A percentile compares a stretch with the other conserved stretches of the same genome.
Conservation (phyloP, 768 basidiomycete species). For the Rhodotorula toruloides region DNA sequence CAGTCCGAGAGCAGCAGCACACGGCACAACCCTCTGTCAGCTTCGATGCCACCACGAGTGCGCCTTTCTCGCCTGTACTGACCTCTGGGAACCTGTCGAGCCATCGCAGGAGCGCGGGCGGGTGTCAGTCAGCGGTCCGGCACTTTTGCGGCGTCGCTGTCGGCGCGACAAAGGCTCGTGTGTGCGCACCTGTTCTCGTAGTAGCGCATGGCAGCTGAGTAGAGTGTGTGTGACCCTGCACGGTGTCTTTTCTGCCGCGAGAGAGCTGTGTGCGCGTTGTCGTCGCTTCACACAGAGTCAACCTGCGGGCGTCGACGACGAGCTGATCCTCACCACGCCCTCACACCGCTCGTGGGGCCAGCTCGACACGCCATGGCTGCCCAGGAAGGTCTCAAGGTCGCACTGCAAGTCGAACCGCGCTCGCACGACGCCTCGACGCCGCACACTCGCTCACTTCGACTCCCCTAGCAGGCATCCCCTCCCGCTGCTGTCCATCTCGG, state of each 20-base stretch:
- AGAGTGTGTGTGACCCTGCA: background rate
- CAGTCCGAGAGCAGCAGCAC: no score
- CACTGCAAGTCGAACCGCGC: slow-evolving; percentile 3
- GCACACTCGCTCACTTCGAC: background rate
- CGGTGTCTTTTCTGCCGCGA: no score
- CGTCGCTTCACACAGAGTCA: background rate
- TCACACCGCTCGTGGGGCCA: background rate
- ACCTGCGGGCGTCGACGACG: background rate
- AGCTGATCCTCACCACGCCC: background rate
- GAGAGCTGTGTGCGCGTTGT: background rate
- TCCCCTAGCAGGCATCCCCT: slow-evolving; percentile 86
- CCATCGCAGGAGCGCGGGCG: no score
- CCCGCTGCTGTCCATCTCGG: slow-evolving; percentile 92
- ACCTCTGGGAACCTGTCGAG: slow-evolving; percentile 39
- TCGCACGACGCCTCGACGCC: background rate
- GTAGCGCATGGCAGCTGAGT: slow-evolving; percentile 22
- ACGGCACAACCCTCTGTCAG: no score
- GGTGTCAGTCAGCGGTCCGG: background rate
- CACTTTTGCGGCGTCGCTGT: background rate
- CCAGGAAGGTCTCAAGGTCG: slow-evolving; percentile 17
- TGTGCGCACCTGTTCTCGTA: slow-evolving; percentile 29
- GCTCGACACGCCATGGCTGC: slow-evolving; percentile 6
- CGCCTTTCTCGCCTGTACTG: background rate
- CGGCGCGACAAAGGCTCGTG: no score
- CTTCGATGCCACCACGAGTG: no score